Percentiles rank a stretch among this genome's conserved stretches.
Conservation (phyloP, 2,329 filamentous ascomycete species). For the Exophiala xenobiotica region DNA sequence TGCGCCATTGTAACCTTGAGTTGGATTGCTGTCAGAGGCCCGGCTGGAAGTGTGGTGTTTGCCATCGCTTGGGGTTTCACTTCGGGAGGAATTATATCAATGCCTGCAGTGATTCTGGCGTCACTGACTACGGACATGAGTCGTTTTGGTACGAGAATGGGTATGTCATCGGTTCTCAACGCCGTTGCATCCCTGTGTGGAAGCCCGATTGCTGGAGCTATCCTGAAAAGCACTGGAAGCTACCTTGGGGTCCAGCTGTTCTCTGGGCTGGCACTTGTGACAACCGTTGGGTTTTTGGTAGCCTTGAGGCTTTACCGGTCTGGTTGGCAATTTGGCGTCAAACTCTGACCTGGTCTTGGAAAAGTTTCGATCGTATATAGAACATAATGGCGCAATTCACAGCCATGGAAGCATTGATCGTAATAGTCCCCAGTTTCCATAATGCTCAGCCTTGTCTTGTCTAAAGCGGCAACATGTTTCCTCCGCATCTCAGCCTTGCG, state of each 20-base stretch:
- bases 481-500: neutral
- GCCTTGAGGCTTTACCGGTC: constrained; percentile 3
- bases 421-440: neutral
- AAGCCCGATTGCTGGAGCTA: neutral
- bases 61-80: constrained; percentile 41
- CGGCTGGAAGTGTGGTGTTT: constrained; percentile 34
- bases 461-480: neutral
- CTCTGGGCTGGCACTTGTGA: neutral
- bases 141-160: constrained; percentile 43
- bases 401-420: neutral
- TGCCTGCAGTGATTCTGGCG: constrained; percentile 41
- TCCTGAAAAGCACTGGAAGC: neutral
- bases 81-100: constrained; percentile 40
- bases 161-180: constrained; percentile 35
- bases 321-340: constrained; percentile 8
- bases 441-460: neutral
- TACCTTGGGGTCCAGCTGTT: neutral
- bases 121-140: constrained; percentile 35
- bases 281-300: neutral
- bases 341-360: neutral
- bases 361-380: neutral
- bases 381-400: neutral
- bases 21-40: constrained; percentile 32
- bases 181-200: neutral
- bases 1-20: constrained; percentile 35